Base-by-base conservation (phyloP, 23 red algal genomes). In the Cyanidioschyzon merolae region DNA sequence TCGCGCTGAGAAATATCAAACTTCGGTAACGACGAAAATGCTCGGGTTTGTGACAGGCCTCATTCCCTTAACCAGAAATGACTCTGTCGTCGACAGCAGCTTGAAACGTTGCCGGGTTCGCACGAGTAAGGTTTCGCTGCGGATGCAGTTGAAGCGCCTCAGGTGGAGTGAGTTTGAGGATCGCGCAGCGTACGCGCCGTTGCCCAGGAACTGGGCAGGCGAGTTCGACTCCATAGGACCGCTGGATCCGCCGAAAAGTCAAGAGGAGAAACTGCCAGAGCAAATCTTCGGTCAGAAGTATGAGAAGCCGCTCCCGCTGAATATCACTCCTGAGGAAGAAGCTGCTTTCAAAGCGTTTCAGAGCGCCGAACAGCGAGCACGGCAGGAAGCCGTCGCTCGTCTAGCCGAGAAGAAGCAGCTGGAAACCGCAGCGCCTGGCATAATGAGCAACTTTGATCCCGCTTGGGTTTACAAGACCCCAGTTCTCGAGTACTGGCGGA, bases 111-210 rank as follows among this genome's bases (percentile, higher is more conserved):
- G 45, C 7, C 45, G 45, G 45, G 45, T 54, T 7, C 45, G 21
- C 12, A 21, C 21, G 7, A 21, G 45, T 54, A 15, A 32, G 12
- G 63, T 27, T 7, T 32, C 63, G 63, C n/a, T 71, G 12, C 63
- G 29, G 12, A 71, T 71, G 63, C 63, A 71, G 63, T 32, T 71
- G n/a, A 71, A 71, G 63, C 63, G 63, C n/a, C 63, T 71, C n/a
- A 71, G 63, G 63, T 71, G 63, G 63, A 71, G 32, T 27, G 63
- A 71, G 63, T 71, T 71, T 71, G 63, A 71, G 63, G 63, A 71
- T 27, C 63, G 63, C 63, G 32, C 63, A 17, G 63, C 63, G 63
- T 71, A 71, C 63, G 63, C 63, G 2, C 21, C 21, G 12, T 71
- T 71, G 63, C 63, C 63, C 12, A 35, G 12, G 7, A 32, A 3